Percentiles rank a stretch among this genome's conserved stretches.
These are phyloP conservation scores for Ciborinia camelliae DNA, from an alignment of 2,329 filamentous ascomycete species.

Conservation along the genomic window DNA sequence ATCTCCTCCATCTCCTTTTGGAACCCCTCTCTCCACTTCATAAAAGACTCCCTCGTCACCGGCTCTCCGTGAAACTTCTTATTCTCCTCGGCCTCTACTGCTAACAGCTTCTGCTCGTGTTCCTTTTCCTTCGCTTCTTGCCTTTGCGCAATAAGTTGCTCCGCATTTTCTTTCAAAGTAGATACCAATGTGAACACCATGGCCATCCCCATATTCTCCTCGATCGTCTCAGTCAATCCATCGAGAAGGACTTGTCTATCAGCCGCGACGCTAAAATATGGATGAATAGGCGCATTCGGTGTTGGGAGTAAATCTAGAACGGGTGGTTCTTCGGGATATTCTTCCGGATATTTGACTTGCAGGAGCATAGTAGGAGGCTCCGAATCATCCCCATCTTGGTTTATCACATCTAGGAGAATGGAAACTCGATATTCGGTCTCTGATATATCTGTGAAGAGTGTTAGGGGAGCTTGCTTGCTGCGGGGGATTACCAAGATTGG, in stretches of 20 bases:
- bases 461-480: slow-evolving; percentile 4
- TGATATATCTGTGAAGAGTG: slow-evolving; percentile 65
- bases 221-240: slow-evolving; percentile 68
- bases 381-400: slow-evolving; percentile 58
- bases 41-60: slow-evolving; percentile 83
- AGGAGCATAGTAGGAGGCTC: slow-evolving; percentile 73
- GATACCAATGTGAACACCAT: slow-evolving; percentile 95
- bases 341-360: slow-evolving; percentile 82
- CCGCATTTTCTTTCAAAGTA: slow-evolving; percentile 84
- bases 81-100: slow-evolving; percentile 86
- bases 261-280: slow-evolving; percentile 72
- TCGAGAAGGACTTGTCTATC: slow-evolving; percentile 75
- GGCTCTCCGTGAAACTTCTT: slow-evolving; percentile 89
- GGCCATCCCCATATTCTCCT: slow-evolving; percentile 93
- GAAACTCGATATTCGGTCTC: slow-evolving; percentile 85
- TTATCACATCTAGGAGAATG: slow-evolving; percentile 75
- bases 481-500: neutral
- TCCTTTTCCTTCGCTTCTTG: slow-evolving; percentile 59
- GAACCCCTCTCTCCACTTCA: slow-evolving; percentile 78
- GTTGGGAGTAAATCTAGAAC: slow-evolving; percentile 74
- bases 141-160: slow-evolving; percentile 74
- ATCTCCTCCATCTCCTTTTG: slow-evolving; percentile 75
- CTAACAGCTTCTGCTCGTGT: slow-evolving; percentile 52
- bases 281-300: slow-evolving; percentile 65
- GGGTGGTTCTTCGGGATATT: slow-evolving; percentile 86